Percentiles rank a stretch among this genome's conserved stretches.
phyloP scores from a whole-genome alignment of 2,329 filamentous ascomycete genomes.

The Plenodomus biglobosus region DNA sequence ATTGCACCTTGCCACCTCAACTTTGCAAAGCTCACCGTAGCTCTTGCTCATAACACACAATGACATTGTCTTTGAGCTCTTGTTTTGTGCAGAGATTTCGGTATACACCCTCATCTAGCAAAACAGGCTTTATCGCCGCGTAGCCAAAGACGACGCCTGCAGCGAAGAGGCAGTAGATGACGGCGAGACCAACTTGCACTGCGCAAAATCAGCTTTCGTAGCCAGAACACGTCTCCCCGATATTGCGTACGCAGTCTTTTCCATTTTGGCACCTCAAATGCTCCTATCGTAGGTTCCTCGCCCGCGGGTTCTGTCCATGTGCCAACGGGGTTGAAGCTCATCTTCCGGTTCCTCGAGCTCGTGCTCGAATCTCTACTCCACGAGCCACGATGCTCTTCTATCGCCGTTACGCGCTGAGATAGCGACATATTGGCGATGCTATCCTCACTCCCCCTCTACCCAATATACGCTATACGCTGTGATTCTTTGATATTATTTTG shows the following conservation, averaged over 20 bases:
- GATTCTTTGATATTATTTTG: not conserved
- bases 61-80: slow-evolving; percentile 38
- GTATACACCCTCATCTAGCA: slow-evolving; percentile 43
- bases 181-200: slow-evolving; percentile 71
- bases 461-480: not conserved
- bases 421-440: slow-evolving; percentile 40
- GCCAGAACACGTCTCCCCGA: too few relatives aligned
- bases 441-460: not conserved
- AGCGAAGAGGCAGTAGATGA: slow-evolving; percentile 73
- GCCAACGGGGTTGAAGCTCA: slow-evolving; percentile 54
- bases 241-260: slow-evolving; percentile 54
- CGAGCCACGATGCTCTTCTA: slow-evolving; percentile 45
- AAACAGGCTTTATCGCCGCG: slow-evolving; percentile 46
- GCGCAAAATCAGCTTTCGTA: slow-evolving; percentile 18
- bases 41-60: slow-evolving; percentile 46
- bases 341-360: slow-evolving; percentile 47
- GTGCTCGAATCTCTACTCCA: slow-evolving; percentile 45
- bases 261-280: slow-evolving; percentile 57
- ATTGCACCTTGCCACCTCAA: slow-evolving; percentile 56
- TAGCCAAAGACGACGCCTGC: slow-evolving; percentile 57
- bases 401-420: slow-evolving; percentile 42
- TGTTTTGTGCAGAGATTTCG: slow-evolving; percentile 39
- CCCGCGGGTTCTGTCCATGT: slow-evolving; percentile 47
- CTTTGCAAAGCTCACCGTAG: slow-evolving; percentile 49
- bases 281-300: slow-evolving; percentile 48